A percentile compares a stretch with the other conserved stretches of the same genome.
Evolutionary conservation across 2,329 filamentous ascomycete genomes (phyloP).

Genomic region (Leptographium radiaticola): DNA sequence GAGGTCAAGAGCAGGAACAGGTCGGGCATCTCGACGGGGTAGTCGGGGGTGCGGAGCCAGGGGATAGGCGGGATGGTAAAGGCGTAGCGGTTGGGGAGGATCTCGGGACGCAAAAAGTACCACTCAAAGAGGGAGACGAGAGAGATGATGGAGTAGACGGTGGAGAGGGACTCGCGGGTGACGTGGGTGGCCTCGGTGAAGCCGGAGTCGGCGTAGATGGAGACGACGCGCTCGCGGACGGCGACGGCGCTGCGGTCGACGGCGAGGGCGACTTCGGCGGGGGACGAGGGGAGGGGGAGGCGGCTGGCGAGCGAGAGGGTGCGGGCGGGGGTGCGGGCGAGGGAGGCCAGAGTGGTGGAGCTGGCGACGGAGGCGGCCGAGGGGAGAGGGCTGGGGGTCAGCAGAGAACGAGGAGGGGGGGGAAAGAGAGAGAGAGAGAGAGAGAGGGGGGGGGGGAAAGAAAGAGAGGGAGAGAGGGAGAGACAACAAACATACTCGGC

Average conservation of each 20-base stretch:
- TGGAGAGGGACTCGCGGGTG: constrained; percentile 58
- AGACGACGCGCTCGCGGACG: constrained; percentile 51
- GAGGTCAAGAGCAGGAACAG: constrained; percentile 64
- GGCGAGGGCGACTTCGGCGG: constrained; percentile 60
- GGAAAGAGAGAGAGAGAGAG: background rate
- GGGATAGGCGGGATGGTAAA: constrained; percentile 56
- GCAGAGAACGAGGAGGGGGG: background rate
- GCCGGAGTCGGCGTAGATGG: constrained; percentile 51
- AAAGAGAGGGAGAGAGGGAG: no score
- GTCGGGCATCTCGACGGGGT: constrained; percentile 61
- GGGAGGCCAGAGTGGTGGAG: constrained; percentile 2
- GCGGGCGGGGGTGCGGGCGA: constrained; percentile 25
- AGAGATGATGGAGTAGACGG: constrained; percentile 58
- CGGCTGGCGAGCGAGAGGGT: constrained; percentile 40
- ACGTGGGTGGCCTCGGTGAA: constrained; percentile 52
- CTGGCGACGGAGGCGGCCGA: background rate
- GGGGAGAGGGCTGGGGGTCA: background rate
- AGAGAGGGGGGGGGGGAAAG: background rate
- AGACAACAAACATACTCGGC: constrained; percentile 27
- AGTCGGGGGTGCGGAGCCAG: constrained; percentile 40
- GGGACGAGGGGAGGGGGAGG: constrained; percentile 67
- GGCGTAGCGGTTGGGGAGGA: constrained; percentile 59
- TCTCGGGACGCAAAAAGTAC: constrained; percentile 52
- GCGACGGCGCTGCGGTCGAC: constrained; percentile 60
- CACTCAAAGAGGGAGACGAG: constrained; percentile 58